Conservation (phyloP, 1,284 basidiomycete genomes). For the Tausonia pullulans region DNA sequence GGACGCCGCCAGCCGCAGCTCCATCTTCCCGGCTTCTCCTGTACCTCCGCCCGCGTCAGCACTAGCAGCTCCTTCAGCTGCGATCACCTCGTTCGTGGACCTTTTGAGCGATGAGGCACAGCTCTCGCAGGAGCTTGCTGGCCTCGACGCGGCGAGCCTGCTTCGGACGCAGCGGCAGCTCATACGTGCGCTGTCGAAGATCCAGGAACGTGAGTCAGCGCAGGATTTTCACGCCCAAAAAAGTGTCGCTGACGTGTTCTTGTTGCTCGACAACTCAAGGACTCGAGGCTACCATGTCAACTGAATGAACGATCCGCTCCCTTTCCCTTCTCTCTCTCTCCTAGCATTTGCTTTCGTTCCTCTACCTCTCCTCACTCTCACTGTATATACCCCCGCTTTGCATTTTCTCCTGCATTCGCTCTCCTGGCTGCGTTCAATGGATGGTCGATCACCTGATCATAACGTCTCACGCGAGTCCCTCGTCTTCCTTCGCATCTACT, state of each 20-base stretch:
- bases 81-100: not conserved
- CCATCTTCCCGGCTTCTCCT: not conserved
- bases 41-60: not conserved
- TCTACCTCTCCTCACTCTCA: not conserved
- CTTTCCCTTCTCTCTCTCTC: not conserved
- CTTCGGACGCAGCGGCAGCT: not conserved
- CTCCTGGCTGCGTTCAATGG: not conserved
- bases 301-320: not conserved
- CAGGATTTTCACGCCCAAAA: no score
- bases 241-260: not conserved
- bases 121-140: not conserved
- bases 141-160: not conserved
- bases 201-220: not conserved
- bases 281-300: not conserved
- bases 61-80: not conserved
- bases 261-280: not conserved
- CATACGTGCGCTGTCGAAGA: not conserved
- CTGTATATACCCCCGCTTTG: not conserved
- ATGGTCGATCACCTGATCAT: no score
- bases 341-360: not conserved
- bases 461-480: not conserved
- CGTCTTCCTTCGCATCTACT: not conserved
- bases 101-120: not conserved
- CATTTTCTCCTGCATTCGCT: not conserved
- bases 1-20: not conserved